Base-by-base conservation (phyloP, 345 rosid genomes). In the Trapa incisa region DNA sequence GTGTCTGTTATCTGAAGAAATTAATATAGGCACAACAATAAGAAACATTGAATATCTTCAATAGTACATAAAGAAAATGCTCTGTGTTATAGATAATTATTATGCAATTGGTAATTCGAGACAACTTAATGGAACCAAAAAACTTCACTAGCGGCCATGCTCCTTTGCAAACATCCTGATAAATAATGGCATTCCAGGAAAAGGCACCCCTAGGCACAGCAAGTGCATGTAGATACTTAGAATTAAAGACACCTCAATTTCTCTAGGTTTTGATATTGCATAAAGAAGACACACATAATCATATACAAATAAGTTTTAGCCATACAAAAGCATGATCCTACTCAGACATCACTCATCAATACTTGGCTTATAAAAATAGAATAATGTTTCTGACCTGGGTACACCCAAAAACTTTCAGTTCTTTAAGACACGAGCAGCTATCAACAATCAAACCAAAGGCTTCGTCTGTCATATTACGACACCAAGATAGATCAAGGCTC, bases 371-470 rank as follows among this genome's bases (percentile, higher is more conserved):
- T 22, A 22, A 22, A 22, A 43, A 36, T 43, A 12, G 36, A 64
- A 5, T 37, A 37, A 17, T 22, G 29, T 22, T 68, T 35, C 39
- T 37, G 75, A 92, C 98, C 92, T 93, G 98, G 69, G 81, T 74
- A 80, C 97, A 90, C 72, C 99, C 99, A 68, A 88, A 94, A 65
- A 94, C 65, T 74, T 85, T 90, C 69, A 94, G 79, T 72, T 83
- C 76, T 78, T 71, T 81, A 81, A 94, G 65, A 35, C 81, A 85
- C 53, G 62, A 77, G 77, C 98, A 91, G 78, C 80, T 83, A 83
- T 94, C 99, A 22, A 85, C 97, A 74, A 91, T 86, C 77, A 80
- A 79, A 56, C 97, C 97, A 70, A 89, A 56, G 64, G 87, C 87
- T 66, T 83, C 81, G 35, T 94, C 70, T 3, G 84, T 71, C 79